Percentiles rank a stretch among this genome's conserved stretches.
Evolutionary conservation across 441 rosid genomes (phyloP).

Genomic region (Euphorbia corollata): DNA sequence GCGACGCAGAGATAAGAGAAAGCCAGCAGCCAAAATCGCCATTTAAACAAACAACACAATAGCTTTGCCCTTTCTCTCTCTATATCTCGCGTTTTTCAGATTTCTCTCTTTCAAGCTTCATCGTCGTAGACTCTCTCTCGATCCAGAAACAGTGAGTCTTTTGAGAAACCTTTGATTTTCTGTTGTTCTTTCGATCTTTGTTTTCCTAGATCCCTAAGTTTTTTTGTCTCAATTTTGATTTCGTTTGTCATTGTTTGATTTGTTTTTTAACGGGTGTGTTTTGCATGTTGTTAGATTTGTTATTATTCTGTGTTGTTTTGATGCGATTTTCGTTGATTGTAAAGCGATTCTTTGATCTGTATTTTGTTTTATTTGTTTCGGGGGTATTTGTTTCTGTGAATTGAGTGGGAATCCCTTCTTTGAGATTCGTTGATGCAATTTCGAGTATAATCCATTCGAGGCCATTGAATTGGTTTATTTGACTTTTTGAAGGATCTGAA

Average conservation of each 20-base stretch:
- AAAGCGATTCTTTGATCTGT: conserved; percentile 3
- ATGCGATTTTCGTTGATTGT: conserved; percentile 1
- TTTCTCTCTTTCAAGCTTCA: conserved; percentile 17
- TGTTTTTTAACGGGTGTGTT: neutral
- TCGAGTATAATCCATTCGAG: neutral
- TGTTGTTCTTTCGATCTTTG: conserved; percentile 18
- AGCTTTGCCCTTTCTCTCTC: conserved; percentile 26
- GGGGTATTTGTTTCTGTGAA: neutral
- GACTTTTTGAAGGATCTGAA: conserved; percentile 4
- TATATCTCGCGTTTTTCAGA: conserved; percentile 18
- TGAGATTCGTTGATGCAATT: too few relatives aligned
- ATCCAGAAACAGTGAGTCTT: conserved; percentile 22
- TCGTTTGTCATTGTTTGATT: too few relatives aligned
- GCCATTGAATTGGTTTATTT: conserved; percentile 10
- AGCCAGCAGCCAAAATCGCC: conserved; percentile 29
- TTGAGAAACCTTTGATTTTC: conserved; percentile 26
- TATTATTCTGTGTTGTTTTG: conserved; percentile 9
- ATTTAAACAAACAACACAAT: conserved; percentile 17
- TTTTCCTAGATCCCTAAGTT: conserved; percentile 29
- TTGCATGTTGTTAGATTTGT: conserved; percentile 20
- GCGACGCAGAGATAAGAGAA: conserved; percentile 22
- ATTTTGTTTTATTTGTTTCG: neutral
- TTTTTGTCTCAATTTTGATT: neutral
- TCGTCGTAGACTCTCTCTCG: conserved; percentile 28
- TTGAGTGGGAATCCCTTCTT: neutral